These are phyloP conservation scores for Lepidium aucheri DNA, from an alignment of 345 rosid species.

Conservation along the genomic window DNA sequence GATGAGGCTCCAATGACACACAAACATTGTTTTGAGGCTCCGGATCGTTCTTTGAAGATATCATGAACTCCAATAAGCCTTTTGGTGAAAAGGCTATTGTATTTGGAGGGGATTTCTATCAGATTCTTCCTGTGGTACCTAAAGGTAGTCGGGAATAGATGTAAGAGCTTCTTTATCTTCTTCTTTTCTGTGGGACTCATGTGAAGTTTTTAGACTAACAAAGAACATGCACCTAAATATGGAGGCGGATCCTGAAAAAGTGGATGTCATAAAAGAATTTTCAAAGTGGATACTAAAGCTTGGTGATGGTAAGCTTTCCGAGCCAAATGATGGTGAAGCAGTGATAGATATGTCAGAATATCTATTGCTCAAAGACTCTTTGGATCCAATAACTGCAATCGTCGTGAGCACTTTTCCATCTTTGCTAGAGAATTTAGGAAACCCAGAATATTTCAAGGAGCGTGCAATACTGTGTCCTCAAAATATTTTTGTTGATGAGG, in stretches of 20 bases:
- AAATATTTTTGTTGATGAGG: too few species aligned
- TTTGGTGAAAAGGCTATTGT: background rate
- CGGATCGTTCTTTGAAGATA: background rate
- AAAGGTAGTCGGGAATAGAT: background rate
- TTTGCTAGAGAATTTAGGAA: too few species aligned
- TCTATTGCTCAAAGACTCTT: too few species aligned
- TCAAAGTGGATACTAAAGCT: background rate
- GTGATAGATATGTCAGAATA: background rate
- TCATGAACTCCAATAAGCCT: background rate
- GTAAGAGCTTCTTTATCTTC: background rate
- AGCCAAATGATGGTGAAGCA: background rate
- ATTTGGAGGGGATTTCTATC: background rate
- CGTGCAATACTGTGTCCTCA: too few species aligned
- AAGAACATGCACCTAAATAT: background rate
- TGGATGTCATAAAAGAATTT: background rate
- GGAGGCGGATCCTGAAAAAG: background rate
- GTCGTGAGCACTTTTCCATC: too few species aligned
- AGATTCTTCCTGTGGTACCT: background rate
- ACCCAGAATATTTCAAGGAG: too few species aligned
- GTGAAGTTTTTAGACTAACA: background rate
- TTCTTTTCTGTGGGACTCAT: background rate
- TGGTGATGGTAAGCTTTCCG: background rate
- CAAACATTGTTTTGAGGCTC: background rate
- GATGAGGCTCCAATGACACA: background rate
- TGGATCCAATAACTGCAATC: too few species aligned